Base-by-base conservation (phyloP, 176 grass and related monocot genomes). In the Hordeum marinum region DNA sequence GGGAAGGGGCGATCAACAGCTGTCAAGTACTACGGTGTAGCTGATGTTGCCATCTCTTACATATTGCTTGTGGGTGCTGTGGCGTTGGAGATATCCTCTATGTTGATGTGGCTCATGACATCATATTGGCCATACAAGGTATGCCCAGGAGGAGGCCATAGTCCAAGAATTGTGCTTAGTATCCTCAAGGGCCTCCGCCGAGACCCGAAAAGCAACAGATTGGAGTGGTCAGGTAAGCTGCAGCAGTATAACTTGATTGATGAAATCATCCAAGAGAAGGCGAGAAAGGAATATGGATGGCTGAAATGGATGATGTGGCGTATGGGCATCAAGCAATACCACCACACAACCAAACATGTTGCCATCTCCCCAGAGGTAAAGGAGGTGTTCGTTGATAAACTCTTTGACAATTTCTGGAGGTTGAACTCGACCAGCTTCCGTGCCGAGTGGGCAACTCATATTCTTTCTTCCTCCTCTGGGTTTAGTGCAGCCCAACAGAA, bases 341-440 rank as follows among this genome's bases (percentile, higher is more conserved):
- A 41, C 35, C 0, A 4, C 35, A 39, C 65, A 9, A 68, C 32
- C 32, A 68, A 68, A 11, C 34, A 68, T 13, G 67, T 41, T 41
- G 10, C 12, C 21, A 6, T 70, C 67, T 70, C 67, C 11, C 36
- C 20, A 5, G 36, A 41, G 20, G 36, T 70, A 70, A 70, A 70
- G 36, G 40, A 41, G 35, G 10, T 13, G 36, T 12, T 70, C 10
- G 20, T 70, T 70, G 67, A 23, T 70, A 40, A 70, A 7, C 67
- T 70, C 0, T 13, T 9, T 41, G 21, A 41, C 0, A 64, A 8
- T 64, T 0, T 0, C 12, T 0, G 3, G 26, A 64, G 2, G 25
- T 15, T 15, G 0, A 0, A 0, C 5, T 23, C n/a, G 0, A 6
- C 0, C 2, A 18, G 35, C 20, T 39, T 69, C 35, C 0, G 0